These are phyloP conservation scores for Trichoderma hamatum DNA, from an alignment of 2,329 filamentous ascomycete genomes.

Conservation along the genomic window DNA sequence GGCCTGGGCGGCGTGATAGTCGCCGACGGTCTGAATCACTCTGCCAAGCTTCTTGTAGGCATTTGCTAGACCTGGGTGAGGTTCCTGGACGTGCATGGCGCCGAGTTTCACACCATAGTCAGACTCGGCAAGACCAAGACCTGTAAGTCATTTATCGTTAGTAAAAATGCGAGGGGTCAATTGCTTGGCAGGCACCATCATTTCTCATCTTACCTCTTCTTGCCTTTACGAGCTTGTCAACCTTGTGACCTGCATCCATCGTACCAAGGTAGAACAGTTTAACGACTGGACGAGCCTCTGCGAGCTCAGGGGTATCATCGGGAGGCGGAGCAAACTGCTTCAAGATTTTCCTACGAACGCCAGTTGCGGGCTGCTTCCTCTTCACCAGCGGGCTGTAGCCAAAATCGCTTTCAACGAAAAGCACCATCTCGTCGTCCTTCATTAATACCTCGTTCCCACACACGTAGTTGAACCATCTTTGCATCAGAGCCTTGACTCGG, in stretches of 20 bases:
- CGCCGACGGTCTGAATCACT: conserved; percentile 88
- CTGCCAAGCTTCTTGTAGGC: conserved; percentile 96
- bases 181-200: conserved; percentile 9
- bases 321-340: conserved; percentile 98
- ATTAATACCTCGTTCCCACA: conserved; percentile 91
- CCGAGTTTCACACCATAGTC: conserved; percentile 91
- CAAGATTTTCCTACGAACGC: conserved; percentile 89
- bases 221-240: conserved; percentile 91
- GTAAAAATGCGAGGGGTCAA: conserved; percentile 22
- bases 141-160: conserved; percentile 52
- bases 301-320: conserved; percentile 93
- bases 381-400: conserved; percentile 95
- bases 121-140: conserved; percentile 86
- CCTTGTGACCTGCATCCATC: conserved; percentile 97
- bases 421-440: conserved; percentile 93
- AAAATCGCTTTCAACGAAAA: conserved; percentile 99
- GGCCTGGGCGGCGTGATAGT: conserved; percentile 94
- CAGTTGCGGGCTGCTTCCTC: conserved; percentile 95
- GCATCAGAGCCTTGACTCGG: conserved; percentile 84
- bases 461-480: conserved; percentile 93
- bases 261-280: conserved; percentile 94
- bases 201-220: conserved; percentile 73
- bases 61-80: conserved; percentile 81
- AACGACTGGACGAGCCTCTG: conserved; percentile 84
- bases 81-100: conserved; percentile 85